Evolutionary conservation across 345 rosid species (phyloP), one percentile per base, ranked within the genome.

Genomic region (Hypericum androsaemum): DNA sequence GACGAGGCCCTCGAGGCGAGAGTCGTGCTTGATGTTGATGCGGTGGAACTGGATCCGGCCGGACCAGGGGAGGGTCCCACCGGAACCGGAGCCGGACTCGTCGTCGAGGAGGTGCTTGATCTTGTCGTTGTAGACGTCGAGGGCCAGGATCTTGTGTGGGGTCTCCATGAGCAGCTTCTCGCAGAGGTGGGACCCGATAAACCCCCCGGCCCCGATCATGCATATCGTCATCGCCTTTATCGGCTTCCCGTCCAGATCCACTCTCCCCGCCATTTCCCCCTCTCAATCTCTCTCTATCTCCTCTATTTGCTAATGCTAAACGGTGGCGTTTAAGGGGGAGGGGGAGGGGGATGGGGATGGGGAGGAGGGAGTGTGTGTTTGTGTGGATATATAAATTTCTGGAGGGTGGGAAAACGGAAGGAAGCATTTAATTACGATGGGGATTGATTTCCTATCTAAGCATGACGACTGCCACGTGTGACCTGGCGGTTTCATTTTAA

Each of bases 131-230:
- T 90, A 90, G n/a, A 90, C 98, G 50, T 90, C 96, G 54, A 90
- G 86, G 46, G 92, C 98, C 8, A 84, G 72, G 56, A 90, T 87
- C 77, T 71, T 74, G 68, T 90, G 96, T 7, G 78, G 85, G 9
- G 96, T 90, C 75, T 90, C 92, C 32, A 37, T 14, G 75, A 90
- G 49, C 36, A 90, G 64, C 71, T 87, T 82, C 72, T 90, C 96
- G 51, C 98, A 90, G 12, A 90, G 92, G 64, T 90, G 96, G 6
- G 98, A 90, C 8, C 98, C 98, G 41, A 90, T 90, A 81, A 90
- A 90, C 28, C 98, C 95, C 11, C 98, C 98, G 52, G 98, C 98
- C 0, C 98, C 96, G 65, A 90, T 90, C 95, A 90, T 82, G 75
- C 96, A 92, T 59, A 92, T 83, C 10, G 98, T 88, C 15, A 83